Base-by-base conservation (phyloP, 257 asterid genomes). In the Anisodus tanguticus region DNA sequence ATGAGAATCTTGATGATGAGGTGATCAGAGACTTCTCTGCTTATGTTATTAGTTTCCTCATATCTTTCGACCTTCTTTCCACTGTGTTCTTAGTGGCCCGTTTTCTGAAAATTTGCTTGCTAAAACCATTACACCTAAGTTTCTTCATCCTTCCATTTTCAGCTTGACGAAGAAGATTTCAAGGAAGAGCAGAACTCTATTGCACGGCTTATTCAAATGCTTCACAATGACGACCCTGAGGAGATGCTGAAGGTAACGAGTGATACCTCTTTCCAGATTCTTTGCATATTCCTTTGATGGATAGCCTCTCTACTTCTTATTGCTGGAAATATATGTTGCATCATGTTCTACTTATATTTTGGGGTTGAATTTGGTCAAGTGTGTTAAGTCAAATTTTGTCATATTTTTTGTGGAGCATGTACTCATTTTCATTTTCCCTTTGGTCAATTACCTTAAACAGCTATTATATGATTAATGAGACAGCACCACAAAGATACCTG, bases 141-240 rank as follows among this genome's bases (percentile, higher is more conserved):
- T 17, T 67, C 41, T 45, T 76, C 79, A 70, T 68, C 72, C 59
- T 22, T 78, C 57, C 86, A 83, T 87, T 83, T 86, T 83, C 93
- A 97, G 99, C 91, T 91, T 86, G 98, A 94, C 37, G 98, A 93
- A 89, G 97, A 93, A 84, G 99, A 97, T 87, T 97, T 97, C 87
- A 90, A 91, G 79, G 99, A 97, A 91, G 99, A 97, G 86, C 99
- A 97, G 88, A 92, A 92, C 86, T 92, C 90, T 76, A 95, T 97
- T 82, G 94, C 98, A 64, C 93, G 97, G 72, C 97, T 97, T 84
- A 92, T 97, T 83, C 98, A 94, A 86, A 93, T 97, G 98, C 88
- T 97, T 84, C 90, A 95, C 80, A 91, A 90, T 88, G 97, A 94
- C 82, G 94, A 95, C 85, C 95, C 95, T 37, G 97, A 93, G 85